Base-by-base conservation (phyloP, 2,329 filamentous ascomycete genomes). In the Trichophaea hybrida region DNA sequence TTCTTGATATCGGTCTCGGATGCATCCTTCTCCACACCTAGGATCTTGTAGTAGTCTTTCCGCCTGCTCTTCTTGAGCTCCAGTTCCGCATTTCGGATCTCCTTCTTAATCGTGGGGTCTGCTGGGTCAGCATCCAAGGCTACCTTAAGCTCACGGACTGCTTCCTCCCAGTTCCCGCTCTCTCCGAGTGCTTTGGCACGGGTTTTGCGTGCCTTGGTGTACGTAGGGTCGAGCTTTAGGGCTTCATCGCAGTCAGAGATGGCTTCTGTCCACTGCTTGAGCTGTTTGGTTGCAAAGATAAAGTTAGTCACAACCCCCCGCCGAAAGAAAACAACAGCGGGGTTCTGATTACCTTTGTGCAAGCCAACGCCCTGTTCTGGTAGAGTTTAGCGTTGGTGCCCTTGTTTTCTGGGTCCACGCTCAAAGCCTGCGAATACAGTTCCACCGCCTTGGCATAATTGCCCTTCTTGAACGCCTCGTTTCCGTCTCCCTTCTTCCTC, bases 31-130 rank as follows among this genome's bases (percentile, higher is more conserved):
- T 85, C 77, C 6, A 98, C 76, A 5, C 84, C 86, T 57, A 98
- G 81, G 66, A 97, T 95, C 80, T 96, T 96, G 78, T 98, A 98
- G 75, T 95, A 97, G 71, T 98, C 93, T 74, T 98, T 98, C 63
- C 93, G 80, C 74, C 91, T 86, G 72, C 86, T 86, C 83, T 97
- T 97, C 83, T 98, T 98, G 64, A 97, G 76, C 75, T 98, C 93
- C 32, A 96, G 76, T 75, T 98, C 91, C 1, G 91, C 93, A 69
- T 84, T 86, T 59, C 87, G 84, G 49, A 97, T 82, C 69, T 98
- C 93, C 73, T 86, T 90, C 55, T 80, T 77, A 61, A 97, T 84
- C 12, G 79, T 82, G 46, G 83, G 81, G 72, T 98, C 93, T 64
- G 83, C 79, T 1, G 90, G 90, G 67, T 93, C 88, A 61, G 83